phyloP scores from a whole-genome alignment of 441 rosid genomes.

The Cnidoscolus chayamansa region DNA sequence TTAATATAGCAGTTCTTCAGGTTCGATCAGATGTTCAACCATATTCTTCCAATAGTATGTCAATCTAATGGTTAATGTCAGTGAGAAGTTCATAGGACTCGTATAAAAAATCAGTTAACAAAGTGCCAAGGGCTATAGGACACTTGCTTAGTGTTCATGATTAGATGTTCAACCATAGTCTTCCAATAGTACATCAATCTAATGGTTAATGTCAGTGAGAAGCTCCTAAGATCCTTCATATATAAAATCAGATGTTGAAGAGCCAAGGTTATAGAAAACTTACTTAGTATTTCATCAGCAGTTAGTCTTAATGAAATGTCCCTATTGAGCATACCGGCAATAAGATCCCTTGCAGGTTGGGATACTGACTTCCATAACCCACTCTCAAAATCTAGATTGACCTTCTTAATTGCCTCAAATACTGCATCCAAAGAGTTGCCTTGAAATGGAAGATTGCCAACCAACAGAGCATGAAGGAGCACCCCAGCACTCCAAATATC shows the following conservation, averaged over 20 bases:
- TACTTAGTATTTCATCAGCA: conserved; percentile 76
- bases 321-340: conserved; percentile 71
- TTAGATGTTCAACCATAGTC: neutral
- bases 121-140: neutral
- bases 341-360: conserved; percentile 61
- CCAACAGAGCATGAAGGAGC: conserved; percentile 61
- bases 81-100: neutral
- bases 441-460: conserved; percentile 69
- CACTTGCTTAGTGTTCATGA: conserved; percentile 44
- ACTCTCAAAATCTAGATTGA: conserved; percentile 59
- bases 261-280: conserved; percentile 20
- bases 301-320: conserved; percentile 71
- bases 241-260: neutral
- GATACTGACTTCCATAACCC: conserved; percentile 68
- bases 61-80: neutral
- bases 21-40: neutral
- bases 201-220: conserved; percentile 1
- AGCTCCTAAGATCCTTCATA: neutral
- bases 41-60: neutral
- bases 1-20: neutral
- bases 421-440: conserved; percentile 66
- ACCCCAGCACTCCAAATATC: conserved; percentile 91
- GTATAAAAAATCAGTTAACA: neutral
- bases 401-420: conserved; percentile 67
- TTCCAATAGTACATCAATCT: neutral